phyloP scores from a whole-genome alignment of 208 protist genomes.

The Vickermania ingenoplastis region DNA sequence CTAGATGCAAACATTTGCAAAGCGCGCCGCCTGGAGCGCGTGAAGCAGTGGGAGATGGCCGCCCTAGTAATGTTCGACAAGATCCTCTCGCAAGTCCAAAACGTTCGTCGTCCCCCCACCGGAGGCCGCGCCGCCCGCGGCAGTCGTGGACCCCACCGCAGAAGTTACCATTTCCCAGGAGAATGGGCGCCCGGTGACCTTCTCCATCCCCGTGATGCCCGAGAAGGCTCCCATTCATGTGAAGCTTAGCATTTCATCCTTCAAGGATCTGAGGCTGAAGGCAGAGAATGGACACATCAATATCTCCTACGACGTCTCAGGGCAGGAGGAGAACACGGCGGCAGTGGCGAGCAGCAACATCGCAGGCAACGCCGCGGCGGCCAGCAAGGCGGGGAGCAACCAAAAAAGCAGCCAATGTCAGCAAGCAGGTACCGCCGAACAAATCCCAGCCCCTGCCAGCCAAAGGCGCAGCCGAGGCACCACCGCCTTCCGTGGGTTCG shows the following conservation, averaged over 20 bases:
- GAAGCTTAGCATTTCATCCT: not conserved
- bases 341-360: not conserved
- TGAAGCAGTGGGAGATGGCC: not conserved
- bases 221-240: not conserved
- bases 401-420: too few relatives aligned
- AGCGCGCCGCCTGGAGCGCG: not conserved
- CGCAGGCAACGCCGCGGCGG: too few relatives aligned
- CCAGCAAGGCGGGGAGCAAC: too few relatives aligned
- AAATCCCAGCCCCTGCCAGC: too few relatives aligned
- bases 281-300: not conserved
- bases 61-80: not conserved
- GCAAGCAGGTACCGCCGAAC: too few relatives aligned
- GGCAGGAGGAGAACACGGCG: not conserved
- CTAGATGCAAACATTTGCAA: not conserved
- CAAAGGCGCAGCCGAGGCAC: too few relatives aligned
- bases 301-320: not conserved
- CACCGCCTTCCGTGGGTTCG: too few relatives aligned
- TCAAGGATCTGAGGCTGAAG: not conserved
- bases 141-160: not conserved
- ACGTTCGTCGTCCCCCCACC: not conserved
- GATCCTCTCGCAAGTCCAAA: not conserved
- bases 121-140: not conserved
- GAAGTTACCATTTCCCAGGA: not conserved
- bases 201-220: not conserved
- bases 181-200: not conserved